A percentile compares a stretch with the other conserved stretches of the same genome.
Evolutionary conservation across 805 yeast species (phyloP).

Genomic region (Hyphopichia homilentoma): DNA sequence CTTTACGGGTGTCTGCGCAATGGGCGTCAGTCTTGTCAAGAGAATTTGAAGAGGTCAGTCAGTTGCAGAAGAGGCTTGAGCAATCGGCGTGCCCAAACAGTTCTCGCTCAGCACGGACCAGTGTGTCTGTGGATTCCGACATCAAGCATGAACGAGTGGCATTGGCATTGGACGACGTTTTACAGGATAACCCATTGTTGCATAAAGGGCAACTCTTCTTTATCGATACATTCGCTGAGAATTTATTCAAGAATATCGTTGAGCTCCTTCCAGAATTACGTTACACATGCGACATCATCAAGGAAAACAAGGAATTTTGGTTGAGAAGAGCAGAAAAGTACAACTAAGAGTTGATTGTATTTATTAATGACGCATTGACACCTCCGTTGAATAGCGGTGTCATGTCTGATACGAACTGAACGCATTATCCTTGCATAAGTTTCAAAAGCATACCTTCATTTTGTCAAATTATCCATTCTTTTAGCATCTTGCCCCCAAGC

Average conservation of each 20-base stretch:
- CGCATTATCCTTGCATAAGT: too few relatives aligned
- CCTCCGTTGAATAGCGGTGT: too few relatives aligned
- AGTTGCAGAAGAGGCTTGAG: slow-evolving; percentile 40
- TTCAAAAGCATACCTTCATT: too few relatives aligned
- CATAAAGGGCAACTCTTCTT: slow-evolving; percentile 79
- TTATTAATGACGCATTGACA: too few relatives aligned
- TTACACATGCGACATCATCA: slow-evolving; percentile 53
- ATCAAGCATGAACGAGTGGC: slow-evolving; percentile 37
- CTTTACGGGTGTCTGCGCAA: slow-evolving; percentile 66
- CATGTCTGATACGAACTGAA: too few relatives aligned
- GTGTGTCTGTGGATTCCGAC: slow-evolving; percentile 3
- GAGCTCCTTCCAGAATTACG: slow-evolving; percentile 57
- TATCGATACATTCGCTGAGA: slow-evolving; percentile 75
- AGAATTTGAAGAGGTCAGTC: slow-evolving; percentile 69
- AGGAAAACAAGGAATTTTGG: slow-evolving; percentile 59
- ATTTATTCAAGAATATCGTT: slow-evolving; percentile 65
- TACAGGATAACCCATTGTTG: slow-evolving; percentile 45
- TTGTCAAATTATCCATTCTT: too few relatives aligned
- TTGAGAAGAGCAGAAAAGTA: slow-evolving; percentile 10
- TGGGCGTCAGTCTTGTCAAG: slow-evolving; percentile 83
- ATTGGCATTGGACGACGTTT: slow-evolving; percentile 36
- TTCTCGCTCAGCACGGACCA: too few relatives aligned
- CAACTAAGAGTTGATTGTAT: too few relatives aligned
- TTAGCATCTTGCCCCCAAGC: too few relatives aligned
- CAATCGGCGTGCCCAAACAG: not conserved